Conservation (phyloP, 2,329 filamentous ascomycete species). For the Ophiobolus disseminans region DNA sequence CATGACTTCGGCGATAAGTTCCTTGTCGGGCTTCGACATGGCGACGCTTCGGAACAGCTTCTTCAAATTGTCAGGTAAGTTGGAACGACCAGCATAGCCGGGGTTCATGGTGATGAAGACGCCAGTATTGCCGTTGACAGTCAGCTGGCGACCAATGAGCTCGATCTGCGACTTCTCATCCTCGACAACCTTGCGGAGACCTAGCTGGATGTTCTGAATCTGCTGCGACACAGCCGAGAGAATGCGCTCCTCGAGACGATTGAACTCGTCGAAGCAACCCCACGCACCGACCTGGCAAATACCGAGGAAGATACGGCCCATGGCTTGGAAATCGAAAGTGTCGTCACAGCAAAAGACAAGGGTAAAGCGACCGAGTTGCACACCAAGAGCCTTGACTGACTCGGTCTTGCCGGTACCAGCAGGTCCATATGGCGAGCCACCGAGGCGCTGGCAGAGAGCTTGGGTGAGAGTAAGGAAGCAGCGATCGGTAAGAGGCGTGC, state of each 20-base stretch:
- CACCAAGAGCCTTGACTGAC: slow-evolving; percentile 95
- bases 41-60: slow-evolving; percentile 99
- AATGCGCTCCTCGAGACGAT: slow-evolving; percentile 96
- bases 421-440: slow-evolving; percentile 95
- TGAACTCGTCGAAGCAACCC: slow-evolving; percentile 99
- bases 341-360: slow-evolving; percentile 99
- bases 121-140: slow-evolving; percentile 90
- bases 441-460: slow-evolving; percentile 90
- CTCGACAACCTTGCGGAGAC: slow-evolving; percentile 81
- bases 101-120: slow-evolving; percentile 99
- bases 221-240: slow-evolving; percentile 98
- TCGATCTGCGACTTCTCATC: slow-evolving; percentile 91
- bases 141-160: slow-evolving; percentile 86
- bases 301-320: slow-evolving; percentile 99
- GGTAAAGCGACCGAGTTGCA: slow-evolving; percentile 96
- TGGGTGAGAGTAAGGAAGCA: slow-evolving; percentile 98
- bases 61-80: slow-evolving; percentile 98
- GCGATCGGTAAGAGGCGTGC: slow-evolving; percentile 94
- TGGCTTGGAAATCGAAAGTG: slow-evolving; percentile 99
- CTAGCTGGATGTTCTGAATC: slow-evolving; percentile 98
- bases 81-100: slow-evolving; percentile 96
- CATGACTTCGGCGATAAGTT: slow-evolving; percentile 99
- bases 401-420: slow-evolving; percentile 99
- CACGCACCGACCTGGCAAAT: slow-evolving; percentile 99
- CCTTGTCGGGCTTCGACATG: slow-evolving; percentile 99